Evolutionary conservation across 1,284 basidiomycete species (phyloP), one percentile per base, ranked within the genome.

Genomic region (Heliocybe sulcata): DNA sequence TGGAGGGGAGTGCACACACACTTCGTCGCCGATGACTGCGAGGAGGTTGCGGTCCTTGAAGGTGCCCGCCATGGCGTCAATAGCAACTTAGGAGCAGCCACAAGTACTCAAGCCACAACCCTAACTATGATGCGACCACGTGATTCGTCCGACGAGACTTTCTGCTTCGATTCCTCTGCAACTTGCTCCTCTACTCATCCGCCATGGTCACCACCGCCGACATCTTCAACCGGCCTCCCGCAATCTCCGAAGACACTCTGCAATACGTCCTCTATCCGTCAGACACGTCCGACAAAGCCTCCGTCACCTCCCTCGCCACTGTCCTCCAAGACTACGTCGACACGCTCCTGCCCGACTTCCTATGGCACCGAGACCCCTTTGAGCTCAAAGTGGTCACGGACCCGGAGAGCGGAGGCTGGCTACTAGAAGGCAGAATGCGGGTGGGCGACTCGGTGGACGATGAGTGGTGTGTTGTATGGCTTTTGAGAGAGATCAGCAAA

Each of bases 1-100:
- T 45, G 20, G 16, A 38, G 19, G 20, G 3, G 45, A 49, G 48
- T 10, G 11, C 35, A 23, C 12, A 63, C 75, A 53, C 63, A 94
- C 94, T 77, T 98, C 94, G 70, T 98, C 94, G 42, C 94, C 95
- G 59, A 98, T 97, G 64, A 94, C 92, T 27, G 94, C 94, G 51
- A 98, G 80, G 45, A 97, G 75, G 58, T 81, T 90, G 54, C 94
- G 81, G 69, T 94, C 92, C 72, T 92, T 92, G 74, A 79, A 83
- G 42, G 76, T 71, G 56, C 76, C 71, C 60, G 79, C 74, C 64
- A 67, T 68, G 27, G 54, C 22, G 22, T 3, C 12, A 25, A 26
- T 12, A 12, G 47, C 47, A 12, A n/a, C n/a, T n/a, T n/a, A n/a
- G n/a, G n/a, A n/a, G n/a, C n/a, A n/a, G n/a, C n/a, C n/a, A n/a